Base-by-base conservation (phyloP, 2,329 filamentous ascomycete species). In the Hawksworthiomyces lignivorus region DNA sequence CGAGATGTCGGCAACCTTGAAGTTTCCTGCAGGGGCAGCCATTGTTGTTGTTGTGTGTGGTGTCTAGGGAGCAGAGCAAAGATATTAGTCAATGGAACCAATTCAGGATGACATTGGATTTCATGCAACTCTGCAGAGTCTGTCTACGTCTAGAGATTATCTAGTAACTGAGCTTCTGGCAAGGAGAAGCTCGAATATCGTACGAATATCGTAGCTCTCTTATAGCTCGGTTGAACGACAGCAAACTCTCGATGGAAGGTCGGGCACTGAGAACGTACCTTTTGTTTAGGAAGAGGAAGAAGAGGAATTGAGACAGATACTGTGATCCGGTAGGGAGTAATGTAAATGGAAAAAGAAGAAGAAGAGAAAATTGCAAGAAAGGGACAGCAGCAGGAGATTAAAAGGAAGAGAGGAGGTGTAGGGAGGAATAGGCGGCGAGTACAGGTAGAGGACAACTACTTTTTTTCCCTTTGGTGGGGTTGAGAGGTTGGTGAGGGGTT, bases 1-100 rank as follows among this genome's bases (percentile, higher is more conserved):
- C 65, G 84, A 87, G 67, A 97, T 85, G 79, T 97, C 92, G 63
- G 90, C 88, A 73, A 98, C 90, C 86, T 96, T 95, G 84, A 87
- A 94, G 72, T 86, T 90, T 69, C 82, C 72, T 64, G 88, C 88
- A 71, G 88, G 88, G 61, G 86, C 85, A 77, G 75, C 67, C 77
- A 81, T 80, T 56, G 54, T 72, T 26, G 24, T 12, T 7, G 35
- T 19, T 41, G 34, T 48, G 36, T 38, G 19, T 9, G 21, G 32
- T 26, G 26, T n/a, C 12, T n/a, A 7, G 3, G 17, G 21, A 4
- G 14, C 11, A 5, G 26, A 15, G 14, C 4, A 17, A 17, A 15
- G 14, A 4, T 17, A 22, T 36, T 17, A 15, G 35, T 37, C 28
- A 51, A 44, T 45, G 46, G 45, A 7, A 19, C 5, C 14, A 9